phyloP scores from a whole-genome alignment of 345 rosid species.

The Crucihimalaya himalaica region DNA sequence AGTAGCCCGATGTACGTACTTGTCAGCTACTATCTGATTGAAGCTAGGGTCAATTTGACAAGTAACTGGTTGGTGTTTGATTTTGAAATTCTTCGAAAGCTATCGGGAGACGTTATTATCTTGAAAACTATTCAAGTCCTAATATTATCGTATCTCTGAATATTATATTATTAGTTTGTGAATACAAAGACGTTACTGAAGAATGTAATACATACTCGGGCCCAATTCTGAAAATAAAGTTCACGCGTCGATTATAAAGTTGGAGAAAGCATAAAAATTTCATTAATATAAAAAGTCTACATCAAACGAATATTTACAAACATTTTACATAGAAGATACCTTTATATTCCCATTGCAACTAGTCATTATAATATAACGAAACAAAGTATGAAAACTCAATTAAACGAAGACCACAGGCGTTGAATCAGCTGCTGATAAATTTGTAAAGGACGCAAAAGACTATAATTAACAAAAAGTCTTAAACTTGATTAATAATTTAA shows the following conservation, averaged over 20 bases:
- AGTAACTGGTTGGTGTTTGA: background rate
- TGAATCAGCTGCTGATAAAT: conserved; percentile 31
- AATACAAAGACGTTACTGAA: conserved; percentile 6
- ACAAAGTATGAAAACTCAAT: conserved; percentile 6
- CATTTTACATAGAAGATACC: conserved; percentile 2
- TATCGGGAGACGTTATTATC: background rate
- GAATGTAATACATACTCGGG: background rate
- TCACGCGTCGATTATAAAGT: conserved; percentile 24
- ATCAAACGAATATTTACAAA: conserved; percentile 33
- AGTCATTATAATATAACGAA: conserved; percentile 17
- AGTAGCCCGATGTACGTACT: too few species aligned
- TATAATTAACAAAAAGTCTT: conserved; percentile 36
- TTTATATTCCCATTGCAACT: conserved; percentile 14
- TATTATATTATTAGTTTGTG: background rate
- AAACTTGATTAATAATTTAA: conserved; percentile 25
- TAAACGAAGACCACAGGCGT: conserved; percentile 32
- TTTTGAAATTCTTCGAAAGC: background rate
- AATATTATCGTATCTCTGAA: too few species aligned
- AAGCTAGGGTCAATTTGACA: background rate
- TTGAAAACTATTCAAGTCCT: background rate
- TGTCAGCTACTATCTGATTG: conserved; percentile 3
- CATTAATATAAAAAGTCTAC: conserved; percentile 12
- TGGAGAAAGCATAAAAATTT: background rate
- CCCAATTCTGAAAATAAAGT: background rate
- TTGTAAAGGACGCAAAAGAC: conserved; percentile 25